Conservation (phyloP, 441 rosid genomes). For the Pelargonium citronellum region DNA sequence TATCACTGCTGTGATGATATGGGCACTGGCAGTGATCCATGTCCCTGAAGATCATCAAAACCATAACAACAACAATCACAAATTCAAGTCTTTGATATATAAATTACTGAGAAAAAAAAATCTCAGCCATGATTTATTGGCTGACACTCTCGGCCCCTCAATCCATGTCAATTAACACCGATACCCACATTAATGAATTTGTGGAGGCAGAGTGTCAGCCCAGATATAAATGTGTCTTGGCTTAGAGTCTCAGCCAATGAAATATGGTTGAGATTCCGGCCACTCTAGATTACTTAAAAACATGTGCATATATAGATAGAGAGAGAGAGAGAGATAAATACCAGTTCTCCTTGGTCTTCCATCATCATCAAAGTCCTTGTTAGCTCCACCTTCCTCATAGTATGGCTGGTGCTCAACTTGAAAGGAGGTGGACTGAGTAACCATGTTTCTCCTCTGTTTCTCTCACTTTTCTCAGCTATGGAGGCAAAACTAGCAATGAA, state of each 20-base stretch:
- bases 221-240: too few species aligned
- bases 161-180: too few species aligned
- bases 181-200: too few species aligned
- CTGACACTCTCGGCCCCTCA: too few species aligned
- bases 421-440: not conserved
- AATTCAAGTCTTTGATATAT: not conserved
- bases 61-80: not conserved
- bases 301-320: not conserved
- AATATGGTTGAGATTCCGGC: too few species aligned
- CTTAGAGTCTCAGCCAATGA: too few species aligned
- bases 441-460: not conserved
- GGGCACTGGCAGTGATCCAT: not conserved
- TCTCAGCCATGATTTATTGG: too few species aligned
- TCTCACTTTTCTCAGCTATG: not conserved
- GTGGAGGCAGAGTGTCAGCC: too few species aligned
- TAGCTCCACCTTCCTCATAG: conserved; percentile 16
- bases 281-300: not conserved
- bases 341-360: conserved; percentile 50
- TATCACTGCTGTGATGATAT: conserved; percentile 7
- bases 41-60: not conserved
- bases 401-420: not conserved
- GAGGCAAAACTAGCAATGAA: not conserved
- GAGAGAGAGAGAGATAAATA: not conserved
- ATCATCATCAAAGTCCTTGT: conserved; percentile 52
- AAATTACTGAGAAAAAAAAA: too few species aligned